These are phyloP conservation scores for Nemania sp. DNA, from an alignment of 2,329 filamentous ascomycete genomes.

Conservation along the genomic window DNA sequence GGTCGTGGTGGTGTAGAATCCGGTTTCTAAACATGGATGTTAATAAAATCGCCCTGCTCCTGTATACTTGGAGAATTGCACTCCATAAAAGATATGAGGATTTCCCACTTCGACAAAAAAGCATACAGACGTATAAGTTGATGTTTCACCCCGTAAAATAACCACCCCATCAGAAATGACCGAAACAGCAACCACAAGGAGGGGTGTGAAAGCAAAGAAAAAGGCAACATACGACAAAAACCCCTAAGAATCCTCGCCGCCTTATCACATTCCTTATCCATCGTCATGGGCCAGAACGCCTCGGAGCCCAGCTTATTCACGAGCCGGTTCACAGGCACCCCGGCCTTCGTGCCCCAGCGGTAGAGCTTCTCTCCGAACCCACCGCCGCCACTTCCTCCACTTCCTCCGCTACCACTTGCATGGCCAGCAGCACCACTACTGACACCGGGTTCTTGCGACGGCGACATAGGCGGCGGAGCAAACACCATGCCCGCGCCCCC, in stretches of 20 bases:
- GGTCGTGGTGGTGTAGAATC: slow-evolving; percentile 52
- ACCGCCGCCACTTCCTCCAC: slow-evolving; percentile 10
- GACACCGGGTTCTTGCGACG: neutral
- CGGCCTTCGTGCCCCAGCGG: slow-evolving; percentile 47
- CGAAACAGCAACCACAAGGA: neutral
- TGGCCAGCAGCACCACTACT: neutral
- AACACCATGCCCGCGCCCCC: slow-evolving; percentile 12
- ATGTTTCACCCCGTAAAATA: neutral
- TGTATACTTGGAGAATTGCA: no score
- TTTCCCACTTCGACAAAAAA: no score
- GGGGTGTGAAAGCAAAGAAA: neutral
- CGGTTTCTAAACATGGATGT: slow-evolving; percentile 48
- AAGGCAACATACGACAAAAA: slow-evolving; percentile 72
- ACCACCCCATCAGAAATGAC: neutral
- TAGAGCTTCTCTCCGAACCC: slow-evolving; percentile 26
- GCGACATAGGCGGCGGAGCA: slow-evolving; percentile 6
- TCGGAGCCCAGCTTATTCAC: slow-evolving; percentile 82
- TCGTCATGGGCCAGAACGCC: slow-evolving; percentile 81
- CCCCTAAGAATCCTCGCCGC: slow-evolving; percentile 79
- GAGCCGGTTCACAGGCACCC: slow-evolving; percentile 76
- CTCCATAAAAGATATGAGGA: no score
- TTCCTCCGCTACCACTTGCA: neutral
- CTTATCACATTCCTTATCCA: slow-evolving; percentile 91
- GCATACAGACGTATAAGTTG: neutral
- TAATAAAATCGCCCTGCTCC: slow-evolving; percentile 28